Evolutionary conservation across 2,329 filamentous ascomycete species (phyloP), one percentile per base, ranked within the genome.

Genomic region (Nannizzia gypsea): DNA sequence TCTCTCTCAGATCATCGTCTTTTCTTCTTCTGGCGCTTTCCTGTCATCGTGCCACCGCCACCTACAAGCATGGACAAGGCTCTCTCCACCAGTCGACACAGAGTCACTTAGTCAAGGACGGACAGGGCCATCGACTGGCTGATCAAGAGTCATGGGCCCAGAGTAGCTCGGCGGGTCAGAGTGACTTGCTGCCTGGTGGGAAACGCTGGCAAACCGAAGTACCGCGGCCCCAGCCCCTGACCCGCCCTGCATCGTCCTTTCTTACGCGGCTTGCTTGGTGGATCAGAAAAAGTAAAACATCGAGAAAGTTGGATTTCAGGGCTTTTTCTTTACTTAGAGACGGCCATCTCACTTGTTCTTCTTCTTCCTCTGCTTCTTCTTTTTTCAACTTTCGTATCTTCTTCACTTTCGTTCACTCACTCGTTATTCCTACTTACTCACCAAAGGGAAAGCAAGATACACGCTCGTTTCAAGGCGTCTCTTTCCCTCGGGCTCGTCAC

Each of bases 381-480:
- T 48, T 20, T 15, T 17, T 22, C 42, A 20, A 17, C n/a, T 46
- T 22, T 46, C 20, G 9, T 20, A 6, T 26, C 20, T 48, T 46
- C 42, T 24, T 48, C 24, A 31, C n/a, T n/a, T 31, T 34, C 24
- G 13, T 54, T 28, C 31, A 31, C 50, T 6, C 50, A 31, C 17
- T 54, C 50, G 26, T 9, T 54, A 52, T 6, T 26, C 17, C 26
- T 26, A 28, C 46, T 15, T 31, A n/a, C n/a, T 55, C 9, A 31
- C n/a, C 36, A 28, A 15, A 34, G 34, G 38, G 38, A 56, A 42
- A 56, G 54, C 17, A 34, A 42, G 34, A 24, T 40, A 56, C 34
- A 40, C 56, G 52, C 50, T 57, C 56, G 28, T 57, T 56, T 56
- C 9, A 36, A 36, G 26, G 50, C 52, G n/a, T 20, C 56, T 44